These are phyloP conservation scores for Penicillium palitans DNA, from an alignment of 2,329 filamentous ascomycete species.

Conservation along the genomic window DNA sequence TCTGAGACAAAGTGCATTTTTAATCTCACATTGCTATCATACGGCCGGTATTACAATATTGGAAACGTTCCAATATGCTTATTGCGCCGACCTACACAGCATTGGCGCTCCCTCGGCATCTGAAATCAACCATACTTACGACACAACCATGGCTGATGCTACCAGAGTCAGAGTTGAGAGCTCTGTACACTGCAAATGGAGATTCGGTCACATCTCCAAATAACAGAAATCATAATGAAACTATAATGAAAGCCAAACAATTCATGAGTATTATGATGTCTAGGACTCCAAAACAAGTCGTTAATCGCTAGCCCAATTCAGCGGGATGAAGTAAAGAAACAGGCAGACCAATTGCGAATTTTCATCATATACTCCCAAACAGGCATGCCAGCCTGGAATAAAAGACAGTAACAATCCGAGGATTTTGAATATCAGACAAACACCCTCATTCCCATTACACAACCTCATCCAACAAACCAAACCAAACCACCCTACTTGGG, in stretches of 20 bases:
- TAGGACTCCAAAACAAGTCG: background rate
- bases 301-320: background rate
- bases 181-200: background rate
- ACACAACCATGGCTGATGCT: background rate
- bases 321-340: background rate
- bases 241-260: background rate
- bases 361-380: background rate
- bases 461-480: background rate
- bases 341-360: background rate
- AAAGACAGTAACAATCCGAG: conserved; percentile 23
- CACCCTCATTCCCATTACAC: background rate
- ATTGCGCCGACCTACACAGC: background rate
- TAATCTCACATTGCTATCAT: background rate
- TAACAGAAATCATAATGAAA: conserved; percentile 3
- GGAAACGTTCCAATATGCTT: background rate
- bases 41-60: background rate
- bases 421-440: background rate
- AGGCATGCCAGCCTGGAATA: background rate
- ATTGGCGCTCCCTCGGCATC: background rate
- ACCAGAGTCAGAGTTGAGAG: background rate
- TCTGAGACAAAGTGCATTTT: background rate
- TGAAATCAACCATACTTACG: background rate
- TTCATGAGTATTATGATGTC: background rate
- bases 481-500: conserved; percentile 49
- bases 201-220: background rate